A percentile compares a stretch with the other conserved stretches of the same genome.
Conservation (phyloP, 2,329 filamentous ascomycete species). For the Cadophora luteo-olivacea region DNA sequence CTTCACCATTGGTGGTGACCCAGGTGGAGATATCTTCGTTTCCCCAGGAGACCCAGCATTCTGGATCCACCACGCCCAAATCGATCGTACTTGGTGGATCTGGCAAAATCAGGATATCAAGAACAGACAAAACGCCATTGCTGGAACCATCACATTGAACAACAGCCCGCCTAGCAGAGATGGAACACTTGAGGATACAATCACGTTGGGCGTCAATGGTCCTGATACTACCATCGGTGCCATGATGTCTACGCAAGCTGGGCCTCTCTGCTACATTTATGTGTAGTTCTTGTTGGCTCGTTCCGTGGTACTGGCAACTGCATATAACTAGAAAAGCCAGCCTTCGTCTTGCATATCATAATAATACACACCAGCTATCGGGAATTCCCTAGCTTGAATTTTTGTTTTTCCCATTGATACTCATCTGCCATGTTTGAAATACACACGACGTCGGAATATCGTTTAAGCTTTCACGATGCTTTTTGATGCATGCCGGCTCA, state of each 20-base stretch:
- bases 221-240: constrained; percentile 43
- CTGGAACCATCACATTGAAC: constrained; percentile 51
- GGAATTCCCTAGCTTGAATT: constrained; percentile 1
- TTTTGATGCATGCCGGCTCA: neutral
- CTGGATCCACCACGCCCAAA: constrained; percentile 53
- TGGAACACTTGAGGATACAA: constrained; percentile 49
- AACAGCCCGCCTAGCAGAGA: constrained; percentile 50
- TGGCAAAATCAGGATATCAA: constrained; percentile 55
- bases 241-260: constrained; percentile 51
- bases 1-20: constrained; percentile 53
- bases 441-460: neutral
- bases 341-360: neutral
- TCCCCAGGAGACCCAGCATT: constrained; percentile 54
- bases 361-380: neutral
- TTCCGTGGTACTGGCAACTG: neutral
- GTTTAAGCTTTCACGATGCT: constrained; percentile 2
- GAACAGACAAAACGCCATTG: constrained; percentile 39
- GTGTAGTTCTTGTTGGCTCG: constrained; percentile 8
- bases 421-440: neutral
- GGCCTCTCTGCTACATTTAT: constrained; percentile 55
- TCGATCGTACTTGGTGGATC: constrained; percentile 56
- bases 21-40: constrained; percentile 52
- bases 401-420: neutral
- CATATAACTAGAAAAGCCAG: constrained; percentile 18
- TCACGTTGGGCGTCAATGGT: constrained; percentile 43